Base-by-base conservation (phyloP, 106 monocot species). In the Phalaenopsis aphrodite region DNA sequence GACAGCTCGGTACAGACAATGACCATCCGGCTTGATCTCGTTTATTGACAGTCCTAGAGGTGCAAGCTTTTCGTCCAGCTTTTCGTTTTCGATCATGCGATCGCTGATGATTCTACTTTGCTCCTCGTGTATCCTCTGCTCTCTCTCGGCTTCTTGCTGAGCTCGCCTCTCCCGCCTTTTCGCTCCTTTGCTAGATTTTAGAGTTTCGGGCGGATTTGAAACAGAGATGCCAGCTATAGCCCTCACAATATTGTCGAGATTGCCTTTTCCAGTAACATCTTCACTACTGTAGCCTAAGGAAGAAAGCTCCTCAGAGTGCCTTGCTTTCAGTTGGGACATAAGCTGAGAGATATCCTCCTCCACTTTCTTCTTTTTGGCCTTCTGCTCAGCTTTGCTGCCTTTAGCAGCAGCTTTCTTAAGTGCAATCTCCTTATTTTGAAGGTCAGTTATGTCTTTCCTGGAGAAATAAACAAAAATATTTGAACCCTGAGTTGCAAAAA, bases 371-470 rank as follows among this genome's bases (percentile, higher is more conserved):
- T 91, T 94, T 82, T 94, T 94, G 12, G 89, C 89, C 69, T 91
- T 94, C 76, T 94, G 91, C 74, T 94, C 94, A 12, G 94, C 89
- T 80, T 94, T 94, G 86, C 94, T 94, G 9, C 94, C 94, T 74
- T 88, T 94, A 9, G 94, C 91, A 45, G 91, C 91, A 18, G 83
- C 89, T 87, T 91, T 94, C 76, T 94, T 94, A 18, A 89, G 56
- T 48, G 46, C 69, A 52, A 86, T 76, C 57, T 94, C 94, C 78
- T 89, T 91, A 69, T 85, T 89, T 80, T 84, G 94, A 49, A 94
- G 88, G 41, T 84, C 85, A 18, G 77, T 30, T 17, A 88, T 72
- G 79, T 94, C 94, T 55, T 85, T 21, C 77, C 93, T 93, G 82
- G 43, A 77, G 52, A 65, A 21, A 79, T 19, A 45, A 79, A 67